These are phyloP conservation scores for Verbascum thapsus DNA, from an alignment of 257 asterid genomes.

Conservation along the genomic window DNA sequence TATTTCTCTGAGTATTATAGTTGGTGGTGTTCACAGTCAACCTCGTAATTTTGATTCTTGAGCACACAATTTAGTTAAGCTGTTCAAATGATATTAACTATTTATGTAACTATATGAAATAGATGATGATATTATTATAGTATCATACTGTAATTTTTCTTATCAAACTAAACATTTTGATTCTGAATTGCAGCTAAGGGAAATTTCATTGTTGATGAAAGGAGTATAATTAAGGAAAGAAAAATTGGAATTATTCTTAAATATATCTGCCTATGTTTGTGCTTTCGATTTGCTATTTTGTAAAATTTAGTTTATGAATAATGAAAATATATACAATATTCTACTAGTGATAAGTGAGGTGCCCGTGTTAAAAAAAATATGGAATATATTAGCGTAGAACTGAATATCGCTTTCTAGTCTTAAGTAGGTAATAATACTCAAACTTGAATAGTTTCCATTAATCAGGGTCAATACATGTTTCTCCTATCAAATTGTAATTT, in stretches of 20 bases:
- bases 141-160: background rate
- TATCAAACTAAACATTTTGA: background rate
- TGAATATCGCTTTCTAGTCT: background rate
- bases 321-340: no score
- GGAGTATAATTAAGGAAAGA: background rate
- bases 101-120: background rate
- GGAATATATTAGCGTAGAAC: background rate
- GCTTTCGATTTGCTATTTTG: no score
- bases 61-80: background rate
- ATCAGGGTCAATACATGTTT: background rate
- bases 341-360: no score
- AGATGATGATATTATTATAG: background rate
- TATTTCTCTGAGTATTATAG: no score
- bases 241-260: background rate
- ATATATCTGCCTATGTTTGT: no score
- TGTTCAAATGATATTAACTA: background rate
- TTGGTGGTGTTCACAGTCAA: no score
- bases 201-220: background rate
- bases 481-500: slow-evolving; percentile 4
- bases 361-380: background rate
- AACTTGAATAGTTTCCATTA: background rate
- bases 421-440: background rate
- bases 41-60: no score
- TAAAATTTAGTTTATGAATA: no score
- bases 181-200: background rate